Conservation (phyloP, 371 early-diverging fungal genomes). For the Gilbertella persicaria region DNA sequence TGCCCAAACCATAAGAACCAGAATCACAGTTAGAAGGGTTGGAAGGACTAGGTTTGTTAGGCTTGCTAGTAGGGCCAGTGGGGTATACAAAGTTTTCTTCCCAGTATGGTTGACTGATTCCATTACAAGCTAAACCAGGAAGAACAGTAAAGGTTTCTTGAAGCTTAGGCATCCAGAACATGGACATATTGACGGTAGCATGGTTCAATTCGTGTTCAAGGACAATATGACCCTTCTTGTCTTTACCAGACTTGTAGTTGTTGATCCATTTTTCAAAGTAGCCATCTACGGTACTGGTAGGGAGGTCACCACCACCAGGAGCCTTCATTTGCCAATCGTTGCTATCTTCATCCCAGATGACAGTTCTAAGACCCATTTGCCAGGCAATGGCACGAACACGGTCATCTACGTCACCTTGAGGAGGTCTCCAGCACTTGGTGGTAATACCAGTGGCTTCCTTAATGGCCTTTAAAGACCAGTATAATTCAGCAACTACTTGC, state of each 20-base stretch:
- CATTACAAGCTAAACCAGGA: conserved; percentile 54
- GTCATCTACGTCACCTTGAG: conserved; percentile 58
- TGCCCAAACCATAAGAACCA: conserved; percentile 2
- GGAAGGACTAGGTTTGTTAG: background rate
- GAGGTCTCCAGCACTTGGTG: conserved; percentile 59
- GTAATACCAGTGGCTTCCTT: conserved; percentile 56
- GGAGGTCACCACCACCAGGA: conserved; percentile 39
- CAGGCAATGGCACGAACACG: conserved; percentile 53
- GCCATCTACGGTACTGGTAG: conserved; percentile 17
- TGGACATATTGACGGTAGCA: conserved; percentile 45
- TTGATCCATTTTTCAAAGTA: conserved; percentile 40
- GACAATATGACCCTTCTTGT: conserved; percentile 42
- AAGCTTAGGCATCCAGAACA: conserved; percentile 46
- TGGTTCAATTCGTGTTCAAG: conserved; percentile 54
- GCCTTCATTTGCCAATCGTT: conserved; percentile 46
- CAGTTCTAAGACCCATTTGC: conserved; percentile 52
- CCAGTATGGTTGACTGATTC: conserved; percentile 50
- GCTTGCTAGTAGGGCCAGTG: background rate
- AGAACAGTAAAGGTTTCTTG: conserved; percentile 44
- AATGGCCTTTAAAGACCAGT: conserved; percentile 54
- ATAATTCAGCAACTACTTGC: conserved; percentile 58
- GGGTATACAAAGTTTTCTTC: conserved; percentile 45
- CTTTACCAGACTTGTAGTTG: conserved; percentile 30
- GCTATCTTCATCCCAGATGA: conserved; percentile 37
- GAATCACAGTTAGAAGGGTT: background rate